Percentiles rank a stretch among this genome's conserved stretches.
Evolutionary conservation across 768 basidiomycete species (phyloP).

Genomic region (Epithele typhae): DNA sequence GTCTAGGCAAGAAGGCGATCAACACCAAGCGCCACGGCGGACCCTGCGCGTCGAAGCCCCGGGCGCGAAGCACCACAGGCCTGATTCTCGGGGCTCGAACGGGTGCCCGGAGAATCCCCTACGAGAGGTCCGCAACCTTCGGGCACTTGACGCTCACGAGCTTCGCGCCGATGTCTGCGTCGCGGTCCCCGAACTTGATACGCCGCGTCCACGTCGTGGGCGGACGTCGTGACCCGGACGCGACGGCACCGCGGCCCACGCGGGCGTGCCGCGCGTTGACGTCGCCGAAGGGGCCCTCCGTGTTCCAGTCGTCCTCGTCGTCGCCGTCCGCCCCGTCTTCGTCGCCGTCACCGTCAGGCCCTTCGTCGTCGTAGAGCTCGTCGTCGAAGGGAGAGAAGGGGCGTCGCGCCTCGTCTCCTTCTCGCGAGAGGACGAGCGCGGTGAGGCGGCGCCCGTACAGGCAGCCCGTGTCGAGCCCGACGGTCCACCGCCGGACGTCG

Average conservation of each 20-base stretch:
- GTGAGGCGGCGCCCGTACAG: constrained; percentile 63
- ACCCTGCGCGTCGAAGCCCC: too few relatives aligned
- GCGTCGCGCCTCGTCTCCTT: neutral
- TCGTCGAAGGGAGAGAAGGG: constrained; percentile 2
- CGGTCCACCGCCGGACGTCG: constrained; percentile 76
- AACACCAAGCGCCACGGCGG: too few relatives aligned
- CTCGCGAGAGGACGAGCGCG: constrained; percentile 55
- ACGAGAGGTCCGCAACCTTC: constrained; percentile 8
- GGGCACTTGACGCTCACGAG: constrained; percentile 42
- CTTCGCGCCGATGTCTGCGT: constrained; percentile 33
- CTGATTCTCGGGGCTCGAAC: too few relatives aligned
- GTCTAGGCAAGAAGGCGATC: too few relatives aligned
- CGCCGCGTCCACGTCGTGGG: constrained; percentile 22
- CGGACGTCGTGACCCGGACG: constrained; percentile 2
- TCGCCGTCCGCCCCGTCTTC: constrained; percentile 26
- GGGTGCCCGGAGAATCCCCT: too few relatives aligned
- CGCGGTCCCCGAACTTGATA: constrained; percentile 56
- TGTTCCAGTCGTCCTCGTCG: constrained; percentile 18
- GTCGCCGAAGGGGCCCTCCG: constrained; percentile 10
- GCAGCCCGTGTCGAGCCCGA: constrained; percentile 87
- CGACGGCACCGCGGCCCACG: constrained; percentile 4
- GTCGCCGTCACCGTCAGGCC: constrained; percentile 20
- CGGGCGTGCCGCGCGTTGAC: constrained; percentile 9
- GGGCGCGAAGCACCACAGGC: too few relatives aligned
- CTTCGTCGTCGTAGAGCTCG: constrained; percentile 18